Evolutionary conservation across 2,329 filamentous ascomycete genomes (phyloP), one percentile per base, ranked within the genome.

Genomic region (Pyrenophora teres): DNA sequence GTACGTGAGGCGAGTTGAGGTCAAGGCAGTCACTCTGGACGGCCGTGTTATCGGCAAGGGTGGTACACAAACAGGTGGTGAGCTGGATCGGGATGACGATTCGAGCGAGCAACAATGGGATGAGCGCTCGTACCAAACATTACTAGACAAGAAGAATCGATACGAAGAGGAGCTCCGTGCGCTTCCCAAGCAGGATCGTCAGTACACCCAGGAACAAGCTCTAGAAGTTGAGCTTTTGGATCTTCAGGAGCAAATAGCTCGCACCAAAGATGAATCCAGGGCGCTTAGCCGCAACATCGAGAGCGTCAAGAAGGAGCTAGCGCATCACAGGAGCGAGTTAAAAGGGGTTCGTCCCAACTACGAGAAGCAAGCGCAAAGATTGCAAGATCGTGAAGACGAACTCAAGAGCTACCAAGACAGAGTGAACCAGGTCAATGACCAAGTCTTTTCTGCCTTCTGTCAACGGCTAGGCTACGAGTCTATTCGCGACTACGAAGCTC

Each of bases 21-120:
- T 95, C 46, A 97, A 97, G 74, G 92, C 93, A 4, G 93, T 99
- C 10, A 96, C 92, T 0, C 76, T 97, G 10, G 92, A 97, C 68
- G 94, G 94, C n/a, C 93, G 88, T 47, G 88, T 99, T 54, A 97
- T 99, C 59, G 92, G 96, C 78, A 97, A 97, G 72, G 92, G 90
- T 39, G 94, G 94, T 68, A 82, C 95, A 46, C 97, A 99, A 88
- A 97, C 94, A 41, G 94, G 94, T 80, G 94, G 94, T 60, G 88
- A 92, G 56, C 88, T 91, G 25, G 87, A 86, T 1, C 54, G 64
- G 6, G 65, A 65, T n/a, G 85, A 88, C 39, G 83, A 86, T 40
- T 86, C 87, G 47, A 84, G 84, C 52, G 89, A 91, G 59, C 87
- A 91, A 51, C 84, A 89, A 45, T 97, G 95, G 76, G 92, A 96